Evolutionary conservation across 106 monocot species (phyloP), one percentile per base, ranked within the genome.

Genomic region (Alisma plantagoaquatica): DNA sequence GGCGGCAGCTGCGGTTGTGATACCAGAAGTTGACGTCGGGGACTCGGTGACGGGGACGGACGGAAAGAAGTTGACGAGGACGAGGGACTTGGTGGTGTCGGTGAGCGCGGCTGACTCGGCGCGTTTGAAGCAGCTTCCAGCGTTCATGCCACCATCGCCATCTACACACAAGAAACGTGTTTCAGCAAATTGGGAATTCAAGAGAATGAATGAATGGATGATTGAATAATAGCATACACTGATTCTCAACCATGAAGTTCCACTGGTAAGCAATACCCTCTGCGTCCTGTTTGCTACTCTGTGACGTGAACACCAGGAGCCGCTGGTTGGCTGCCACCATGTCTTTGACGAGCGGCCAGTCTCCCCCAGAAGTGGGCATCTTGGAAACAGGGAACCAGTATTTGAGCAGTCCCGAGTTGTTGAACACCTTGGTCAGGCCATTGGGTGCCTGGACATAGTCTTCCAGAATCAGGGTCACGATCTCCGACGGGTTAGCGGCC

Each of bases 261-360:
- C 90, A 84, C 32, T 91, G 84, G 43, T 84, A 91, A n/a, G 89
- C 89, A 54, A 90, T 84, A 23, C 84, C 84, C 73, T 91, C 84
- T 0, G 61, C 59, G 1, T 52, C 43, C 56, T 84, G 64, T 55
- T 91, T 84, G 17, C 77, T 65, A 27, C 41, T 59, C 20, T 66
- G 62, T 1, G 90, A 91, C 3, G 90, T 84, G 72, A 91, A 91
- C 24, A 84, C 90, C 22, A 91, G 9, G 2, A 91, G 72, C 3
- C 84, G 80, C 31, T 81, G 66, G 59, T 81, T 80, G n/a, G 62
- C 66, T 3, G 74, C 65, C 29, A 91, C 68, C 90, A 91, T 80
- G 65, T 80, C 75, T 19, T 75, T 80, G 3, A 84, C 72, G 10
- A 67, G 54, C 21, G 90, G 90, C 90, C 90, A 91, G 49, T 84